Evolutionary conservation across 2,329 filamentous ascomycete genomes (phyloP).

Genomic region (Cordyceps tenuipes): DNA sequence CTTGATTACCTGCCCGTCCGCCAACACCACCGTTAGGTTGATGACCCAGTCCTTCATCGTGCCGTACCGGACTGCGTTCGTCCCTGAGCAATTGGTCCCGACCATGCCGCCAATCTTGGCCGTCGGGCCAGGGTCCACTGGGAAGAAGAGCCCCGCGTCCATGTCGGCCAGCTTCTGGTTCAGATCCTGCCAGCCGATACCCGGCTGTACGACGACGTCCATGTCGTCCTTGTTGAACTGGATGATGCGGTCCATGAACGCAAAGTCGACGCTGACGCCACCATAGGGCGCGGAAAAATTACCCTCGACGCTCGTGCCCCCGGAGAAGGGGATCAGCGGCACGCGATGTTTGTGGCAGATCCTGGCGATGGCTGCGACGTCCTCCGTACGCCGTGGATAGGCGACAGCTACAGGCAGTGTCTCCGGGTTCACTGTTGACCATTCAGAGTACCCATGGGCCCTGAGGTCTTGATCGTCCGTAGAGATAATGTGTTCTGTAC

Average conservation of each 20-base stretch:
- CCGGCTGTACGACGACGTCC: constrained; percentile 87
- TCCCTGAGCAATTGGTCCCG: constrained; percentile 69
- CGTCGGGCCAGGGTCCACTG: constrained; percentile 69
- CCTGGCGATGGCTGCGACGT: constrained; percentile 52
- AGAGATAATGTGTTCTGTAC: constrained; percentile 49
- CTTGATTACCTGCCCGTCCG: constrained; percentile 72
- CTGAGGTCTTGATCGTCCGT: constrained; percentile 54
- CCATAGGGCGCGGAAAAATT: constrained; percentile 85
- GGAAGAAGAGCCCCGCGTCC: constrained; percentile 75
- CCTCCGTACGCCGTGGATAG: constrained; percentile 52
- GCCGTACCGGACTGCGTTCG: constrained; percentile 72
- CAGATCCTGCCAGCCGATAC: constrained; percentile 84
- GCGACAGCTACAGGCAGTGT: constrained; percentile 54
- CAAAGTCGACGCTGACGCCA: constrained; percentile 84
- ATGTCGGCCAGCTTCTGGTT: constrained; percentile 64
- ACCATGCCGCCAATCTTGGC: constrained; percentile 80
- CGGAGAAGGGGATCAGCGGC: constrained; percentile 80
- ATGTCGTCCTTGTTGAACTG: constrained; percentile 77
- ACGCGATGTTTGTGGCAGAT: constrained; percentile 72
- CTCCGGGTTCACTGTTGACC: constrained; percentile 55
- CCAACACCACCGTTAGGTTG: constrained; percentile 71
- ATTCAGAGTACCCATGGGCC: constrained; percentile 58
- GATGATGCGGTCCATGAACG: constrained; percentile 75
- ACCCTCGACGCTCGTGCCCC: constrained; percentile 78
- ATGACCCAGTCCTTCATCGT: constrained; percentile 88